phyloP scores from a whole-genome alignment of 2,329 filamentous ascomycete genomes.

The Paracoccidioides brasiliensis region DNA sequence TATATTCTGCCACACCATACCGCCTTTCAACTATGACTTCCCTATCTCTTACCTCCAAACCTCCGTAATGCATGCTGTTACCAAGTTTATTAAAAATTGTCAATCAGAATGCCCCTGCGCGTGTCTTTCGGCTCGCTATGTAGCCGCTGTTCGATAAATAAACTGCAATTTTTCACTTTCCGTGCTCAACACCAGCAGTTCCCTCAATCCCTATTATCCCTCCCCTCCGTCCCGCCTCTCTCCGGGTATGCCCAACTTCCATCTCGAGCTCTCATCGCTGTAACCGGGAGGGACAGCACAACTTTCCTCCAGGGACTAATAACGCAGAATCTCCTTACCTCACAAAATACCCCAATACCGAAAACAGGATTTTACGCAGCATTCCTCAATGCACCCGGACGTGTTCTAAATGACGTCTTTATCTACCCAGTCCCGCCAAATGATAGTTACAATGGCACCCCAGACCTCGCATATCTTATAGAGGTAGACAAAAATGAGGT shows the following conservation, averaged over 20 bases:
- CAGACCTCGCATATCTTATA: constrained; percentile 48
- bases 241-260: constrained; percentile 43
- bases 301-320: constrained; percentile 82
- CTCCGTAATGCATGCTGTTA: neutral
- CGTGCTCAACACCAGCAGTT: neutral
- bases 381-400: constrained; percentile 74
- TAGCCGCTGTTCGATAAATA: constrained; percentile 17
- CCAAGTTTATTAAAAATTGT: neutral
- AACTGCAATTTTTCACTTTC: constrained; percentile 22
- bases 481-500: constrained; percentile 66
- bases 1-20: constrained; percentile 1
- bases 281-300: constrained; percentile 65
- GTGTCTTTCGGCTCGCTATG: constrained; percentile 17
- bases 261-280: constrained; percentile 65
- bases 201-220: neutral
- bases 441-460: constrained; percentile 11
- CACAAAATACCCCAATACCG: constrained; percentile 24
- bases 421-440: constrained; percentile 53
- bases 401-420: constrained; percentile 80
- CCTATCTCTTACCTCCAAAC: neutral
- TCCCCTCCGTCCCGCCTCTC: constrained; percentile 25
- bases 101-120: constrained; percentile 21
- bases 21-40: neutral
- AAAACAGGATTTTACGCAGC: constrained; percentile 57
- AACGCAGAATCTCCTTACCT: constrained; percentile 52